These are phyloP conservation scores for Dactylorhiza incarnata DNA, from an alignment of 106 monocot species.

Conservation along the genomic window DNA sequence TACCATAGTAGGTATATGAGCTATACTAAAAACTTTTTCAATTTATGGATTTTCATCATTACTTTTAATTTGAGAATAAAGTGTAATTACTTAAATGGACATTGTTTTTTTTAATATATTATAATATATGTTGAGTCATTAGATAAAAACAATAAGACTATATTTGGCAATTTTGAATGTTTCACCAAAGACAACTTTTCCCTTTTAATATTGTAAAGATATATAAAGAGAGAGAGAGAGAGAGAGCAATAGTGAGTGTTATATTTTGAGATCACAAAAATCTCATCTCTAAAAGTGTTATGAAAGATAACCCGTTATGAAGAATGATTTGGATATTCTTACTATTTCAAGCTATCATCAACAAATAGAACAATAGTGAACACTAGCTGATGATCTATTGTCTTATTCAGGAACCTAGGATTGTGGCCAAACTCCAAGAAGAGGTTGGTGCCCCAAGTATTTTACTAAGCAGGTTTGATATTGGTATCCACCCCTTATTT, in stretches of 20 bases:
- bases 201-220: too few relatives aligned
- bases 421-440: slow-evolving; percentile 83
- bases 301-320: not conserved
- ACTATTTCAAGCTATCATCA: not conserved
- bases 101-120: too few relatives aligned
- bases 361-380: not conserved
- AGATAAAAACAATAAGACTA: too few relatives aligned
- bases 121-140: too few relatives aligned
- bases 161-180: too few relatives aligned
- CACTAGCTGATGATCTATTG: not conserved
- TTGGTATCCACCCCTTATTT: not conserved
- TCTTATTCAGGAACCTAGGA: slow-evolving; percentile 44
- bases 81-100: too few relatives aligned
- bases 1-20: too few relatives aligned
- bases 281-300: not conserved
- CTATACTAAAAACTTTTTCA: too few relatives aligned
- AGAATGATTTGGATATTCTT: not conserved
- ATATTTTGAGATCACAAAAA: not conserved
- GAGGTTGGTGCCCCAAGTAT: slow-evolving; percentile 51
- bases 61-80: too few relatives aligned
- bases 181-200: too few relatives aligned
- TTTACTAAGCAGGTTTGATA: not conserved
- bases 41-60: too few relatives aligned
- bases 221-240: too few relatives aligned
- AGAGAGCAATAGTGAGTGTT: not conserved